Evolutionary conservation across 2,329 filamentous ascomycete species (phyloP), one percentile per base, ranked within the genome.

Genomic region (Helminthosporium solani): DNA sequence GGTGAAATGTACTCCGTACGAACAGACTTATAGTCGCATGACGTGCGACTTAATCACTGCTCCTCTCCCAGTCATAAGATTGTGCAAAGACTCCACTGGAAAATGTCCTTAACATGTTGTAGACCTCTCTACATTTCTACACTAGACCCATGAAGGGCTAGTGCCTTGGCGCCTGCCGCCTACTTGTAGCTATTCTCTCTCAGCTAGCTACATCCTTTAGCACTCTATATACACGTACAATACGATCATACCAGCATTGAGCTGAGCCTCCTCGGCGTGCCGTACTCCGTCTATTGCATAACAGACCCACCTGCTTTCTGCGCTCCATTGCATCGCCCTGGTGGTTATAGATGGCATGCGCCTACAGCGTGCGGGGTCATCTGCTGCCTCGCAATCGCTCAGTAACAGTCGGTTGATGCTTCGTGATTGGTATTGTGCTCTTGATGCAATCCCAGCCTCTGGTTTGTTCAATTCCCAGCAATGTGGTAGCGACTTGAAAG

Each of bases 31-130:
- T 25, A 9, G 9, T 9, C 23, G 9, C 6, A 6, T 25, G 9
- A 5, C 23, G 23, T 25, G 23, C 23, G 23, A 6, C 9, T 5
- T 5, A 9, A 6, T 9, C 23, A 9, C 9, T 25, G 23, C 23
- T 36, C 44, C n/a, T 53, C 40, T 6, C 64, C 63, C 3, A 68
- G 48, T 64, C 64, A 70, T 7, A 60, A 50, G 15, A 63, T 28
- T 7, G 63, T 57, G 15, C 49, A 44, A 2, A 44, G 12, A 7
- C 61, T 59, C 15, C 41, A 21, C 23, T 52, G 38, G 45, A 58
- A 70, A 35, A 69, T 67, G 3, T 59, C 31, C 18, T 50, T 54
- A 54, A 60, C n/a, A n/a, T n/a, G n/a, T n/a, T n/a, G n/a, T n/a
- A n/a, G n/a, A n/a, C n/a, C n/a, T n/a, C n/a, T n/a, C n/a, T n/a